These are phyloP conservation scores for Boletellus ananas DNA, from an alignment of 768 basidiomycete genomes.

Conservation along the genomic window DNA sequence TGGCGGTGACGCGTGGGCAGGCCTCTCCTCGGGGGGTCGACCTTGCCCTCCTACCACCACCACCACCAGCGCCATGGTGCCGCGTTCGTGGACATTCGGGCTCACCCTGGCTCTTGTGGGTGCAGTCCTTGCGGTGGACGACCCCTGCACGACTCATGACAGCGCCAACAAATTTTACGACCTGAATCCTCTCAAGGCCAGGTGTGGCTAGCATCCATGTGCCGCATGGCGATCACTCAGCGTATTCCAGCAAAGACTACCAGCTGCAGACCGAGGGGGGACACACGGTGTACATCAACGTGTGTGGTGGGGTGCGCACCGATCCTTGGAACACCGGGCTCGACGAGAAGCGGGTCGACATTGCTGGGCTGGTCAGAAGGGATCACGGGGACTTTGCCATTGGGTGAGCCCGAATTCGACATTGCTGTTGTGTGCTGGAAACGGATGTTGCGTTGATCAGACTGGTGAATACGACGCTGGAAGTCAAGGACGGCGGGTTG, in stretches of 20 bases:
- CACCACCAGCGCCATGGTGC: neutral
- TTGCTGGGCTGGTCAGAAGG: slow-evolving; percentile 60
- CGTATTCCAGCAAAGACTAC: slow-evolving; percentile 57
- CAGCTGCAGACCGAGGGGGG: slow-evolving; percentile 46
- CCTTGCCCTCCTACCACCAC: slow-evolving; percentile 9
- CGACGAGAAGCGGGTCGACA: slow-evolving; percentile 42
- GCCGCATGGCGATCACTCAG: slow-evolving; percentile 3
- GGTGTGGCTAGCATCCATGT: slow-evolving; percentile 35
- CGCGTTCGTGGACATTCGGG: neutral
- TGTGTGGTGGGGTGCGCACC: slow-evolving; percentile 53
- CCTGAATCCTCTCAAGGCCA: slow-evolving; percentile 56
- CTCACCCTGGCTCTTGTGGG: slow-evolving; percentile 3
- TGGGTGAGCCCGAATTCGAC: slow-evolving; percentile 43
- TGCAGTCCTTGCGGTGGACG: slow-evolving; percentile 37
- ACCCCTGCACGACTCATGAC: slow-evolving; percentile 57
- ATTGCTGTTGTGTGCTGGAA: too few species aligned
- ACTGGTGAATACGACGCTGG: slow-evolving; percentile 57
- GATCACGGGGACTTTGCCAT: slow-evolving; percentile 68
- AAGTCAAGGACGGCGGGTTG: slow-evolving; percentile 48
- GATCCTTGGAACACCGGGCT: slow-evolving; percentile 60
- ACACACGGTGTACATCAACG: slow-evolving; percentile 52
- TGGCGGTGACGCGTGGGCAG: slow-evolving; percentile 13
- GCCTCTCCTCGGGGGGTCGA: slow-evolving; percentile 27
- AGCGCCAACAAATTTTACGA: slow-evolving; percentile 56
- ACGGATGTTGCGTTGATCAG: slow-evolving; percentile 7